phyloP scores from a whole-genome alignment of 208 protist species.

The Leishmania arabica region DNA sequence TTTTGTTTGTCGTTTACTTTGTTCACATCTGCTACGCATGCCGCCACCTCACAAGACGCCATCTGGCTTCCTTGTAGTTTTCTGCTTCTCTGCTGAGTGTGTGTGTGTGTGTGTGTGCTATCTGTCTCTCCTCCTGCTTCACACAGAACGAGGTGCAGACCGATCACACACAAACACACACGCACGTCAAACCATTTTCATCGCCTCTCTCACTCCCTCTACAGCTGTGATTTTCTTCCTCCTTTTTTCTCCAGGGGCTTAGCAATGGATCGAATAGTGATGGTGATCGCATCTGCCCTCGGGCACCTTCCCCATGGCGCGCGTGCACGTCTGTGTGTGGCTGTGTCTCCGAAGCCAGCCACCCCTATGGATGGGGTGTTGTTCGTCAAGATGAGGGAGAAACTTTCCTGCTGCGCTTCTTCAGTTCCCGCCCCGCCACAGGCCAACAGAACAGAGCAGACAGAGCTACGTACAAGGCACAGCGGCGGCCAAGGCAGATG shows the following conservation, averaged over 20 bases:
- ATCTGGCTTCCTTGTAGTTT: background rate
- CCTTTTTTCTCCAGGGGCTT: background rate
- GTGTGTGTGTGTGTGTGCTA: too few relatives aligned
- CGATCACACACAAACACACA: background rate
- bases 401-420: background rate
- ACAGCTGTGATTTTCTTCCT: background rate
- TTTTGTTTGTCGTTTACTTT: background rate
- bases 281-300: background rate
- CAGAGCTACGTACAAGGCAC: background rate
- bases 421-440: background rate
- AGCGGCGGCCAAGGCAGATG: background rate
- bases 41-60: background rate
- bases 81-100: background rate
- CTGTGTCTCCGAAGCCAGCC: background rate
- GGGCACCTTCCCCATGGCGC: background rate
- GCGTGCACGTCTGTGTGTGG: background rate
- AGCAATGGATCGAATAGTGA: background rate
- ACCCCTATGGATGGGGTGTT: background rate
- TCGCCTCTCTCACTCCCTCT: background rate
- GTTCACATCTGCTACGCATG: background rate
- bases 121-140: too few relatives aligned
- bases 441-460: background rate
- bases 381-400: background rate
- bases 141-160: background rate
- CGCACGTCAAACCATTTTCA: background rate